These are phyloP conservation scores for Ganoderma multipileum DNA, from an alignment of 1,284 basidiomycete genomes.

Conservation along the genomic window DNA sequence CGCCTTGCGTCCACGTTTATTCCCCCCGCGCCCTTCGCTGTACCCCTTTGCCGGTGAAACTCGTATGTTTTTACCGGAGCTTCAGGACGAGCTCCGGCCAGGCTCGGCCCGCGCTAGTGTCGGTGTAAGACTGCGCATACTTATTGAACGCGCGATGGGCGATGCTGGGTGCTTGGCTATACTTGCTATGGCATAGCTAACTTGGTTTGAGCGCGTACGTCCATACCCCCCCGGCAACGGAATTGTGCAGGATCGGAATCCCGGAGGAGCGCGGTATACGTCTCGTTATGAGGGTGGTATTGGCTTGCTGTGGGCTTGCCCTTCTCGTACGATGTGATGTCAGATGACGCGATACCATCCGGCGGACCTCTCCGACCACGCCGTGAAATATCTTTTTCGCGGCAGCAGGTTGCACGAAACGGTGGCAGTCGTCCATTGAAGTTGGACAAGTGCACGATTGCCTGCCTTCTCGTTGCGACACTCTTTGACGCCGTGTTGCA, in stretches of 20 bases:
- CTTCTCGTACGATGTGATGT: too few species aligned
- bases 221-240: neutral
- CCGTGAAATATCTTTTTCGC: too few species aligned
- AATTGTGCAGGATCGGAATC: neutral
- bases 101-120: neutral
- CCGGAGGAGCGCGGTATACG: too few species aligned
- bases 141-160: neutral
- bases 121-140: neutral
- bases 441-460: neutral
- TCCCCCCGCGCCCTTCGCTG: neutral
- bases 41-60: neutral
- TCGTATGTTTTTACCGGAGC: neutral
- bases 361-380: too few species aligned
- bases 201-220: neutral
- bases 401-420: neutral
- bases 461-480: neutral
- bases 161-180: neutral
- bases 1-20: neutral
- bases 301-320: too few species aligned
- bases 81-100: neutral
- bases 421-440: neutral
- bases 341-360: too few species aligned
- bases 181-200: neutral
- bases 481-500: neutral
- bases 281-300: too few species aligned